Evolutionary conservation across 75 land plant species (phyloP), one percentile per base, ranked within the genome.

Genomic region (Selaginella moellendorffii): DNA sequence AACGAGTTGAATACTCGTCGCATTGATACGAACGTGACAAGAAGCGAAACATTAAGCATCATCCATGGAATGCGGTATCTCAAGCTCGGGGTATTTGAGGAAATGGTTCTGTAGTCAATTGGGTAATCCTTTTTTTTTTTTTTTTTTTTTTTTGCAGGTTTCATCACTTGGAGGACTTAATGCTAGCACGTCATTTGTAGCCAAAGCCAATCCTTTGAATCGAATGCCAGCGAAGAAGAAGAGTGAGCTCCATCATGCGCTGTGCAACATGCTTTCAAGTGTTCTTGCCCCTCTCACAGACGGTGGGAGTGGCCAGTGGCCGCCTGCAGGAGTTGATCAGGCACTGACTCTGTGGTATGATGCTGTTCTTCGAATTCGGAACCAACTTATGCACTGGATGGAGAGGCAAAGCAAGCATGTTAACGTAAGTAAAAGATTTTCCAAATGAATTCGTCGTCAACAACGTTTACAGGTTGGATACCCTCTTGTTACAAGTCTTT

Each of bases 11-110:
- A 84, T 74, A 70, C 83, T 52, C 87, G 97, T 2, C 85, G 96
- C 17, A 80, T 82, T 72, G 99, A 95, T 53, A 86, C 83, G 46
- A 82, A 70, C 65, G 72, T 74, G 75, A 83, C 90, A 1, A 77
- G 99, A 66, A 89, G 85, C 74, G 96, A 95, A 73, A 86, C 96
- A 18, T 78, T 95, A 17, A 95, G 97, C 76, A 89, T 95, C 66
- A 95, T 95, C 26, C 85, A 90, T 74, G 99, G 99, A 42, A 86
- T 95, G 96, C 90, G 99, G 65, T 95, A 89, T 71, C 82, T 95
- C n/a, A 95, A 90, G 71, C 80, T 95, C 29, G 99, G 96, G 79
- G 99, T 95, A 24, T n/a, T n/a, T n/a, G n/a, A n/a, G n/a, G n/a
- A n/a, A n/a, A n/a, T n/a, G n/a, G n/a, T n/a, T n/a, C n/a, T n/a